Conservation (phyloP, 805 yeast species). For the Teunomyces tritomae region DNA sequence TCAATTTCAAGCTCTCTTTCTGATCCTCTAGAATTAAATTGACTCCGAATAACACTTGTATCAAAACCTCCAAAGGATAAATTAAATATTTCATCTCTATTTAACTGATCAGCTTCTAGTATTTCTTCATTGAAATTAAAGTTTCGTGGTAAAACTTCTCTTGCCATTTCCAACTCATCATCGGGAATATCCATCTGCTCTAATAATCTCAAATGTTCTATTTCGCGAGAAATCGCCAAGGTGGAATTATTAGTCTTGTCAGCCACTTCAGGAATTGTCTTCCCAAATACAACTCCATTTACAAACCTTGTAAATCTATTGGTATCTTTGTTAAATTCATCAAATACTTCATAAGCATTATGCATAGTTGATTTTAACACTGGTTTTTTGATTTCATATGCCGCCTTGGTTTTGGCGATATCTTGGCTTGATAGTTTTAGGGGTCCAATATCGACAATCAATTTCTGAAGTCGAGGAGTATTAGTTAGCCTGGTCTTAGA, state of each 20-base stretch:
- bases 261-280: background rate
- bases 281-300: background rate
- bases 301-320: background rate
- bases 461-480: background rate
- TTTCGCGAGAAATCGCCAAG: constrained; percentile 5
- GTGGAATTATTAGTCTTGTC: background rate
- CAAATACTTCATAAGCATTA: background rate
- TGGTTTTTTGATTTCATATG: background rate
- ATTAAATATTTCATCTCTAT: constrained; percentile 15
- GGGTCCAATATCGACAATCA: background rate
- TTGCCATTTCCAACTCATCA: constrained; percentile 13
- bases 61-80: constrained; percentile 22
- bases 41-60: background rate
- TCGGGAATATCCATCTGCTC: background rate
- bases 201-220: constrained; percentile 3
- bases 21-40: background rate
- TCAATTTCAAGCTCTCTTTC: background rate
- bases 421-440: background rate
- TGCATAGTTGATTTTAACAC: background rate
- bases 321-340: background rate
- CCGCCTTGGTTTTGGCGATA: background rate
- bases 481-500: too few relatives aligned
- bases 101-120: background rate
- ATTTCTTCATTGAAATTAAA: background rate
- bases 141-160: constrained; percentile 8